Evolutionary conservation across 1,284 basidiomycete species (phyloP), one percentile per base, ranked within the genome.

Genomic region (Thecaphora frezii): DNA sequence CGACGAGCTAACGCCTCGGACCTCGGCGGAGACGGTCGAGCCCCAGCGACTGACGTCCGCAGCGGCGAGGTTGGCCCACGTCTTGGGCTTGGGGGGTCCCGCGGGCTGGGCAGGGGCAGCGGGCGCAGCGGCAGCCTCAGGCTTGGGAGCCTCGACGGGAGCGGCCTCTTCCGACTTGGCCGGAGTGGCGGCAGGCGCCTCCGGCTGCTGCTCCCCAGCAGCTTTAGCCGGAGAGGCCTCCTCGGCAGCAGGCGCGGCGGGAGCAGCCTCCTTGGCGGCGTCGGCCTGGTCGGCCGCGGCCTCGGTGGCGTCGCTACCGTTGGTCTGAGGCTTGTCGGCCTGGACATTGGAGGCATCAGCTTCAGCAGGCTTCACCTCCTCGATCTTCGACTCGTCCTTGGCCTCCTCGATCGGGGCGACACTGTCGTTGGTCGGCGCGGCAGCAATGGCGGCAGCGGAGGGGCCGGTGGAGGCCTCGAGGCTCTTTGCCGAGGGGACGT

Each of bases 21-120:
- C 59, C 46, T 75, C 72, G 28, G 68, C 28, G 14, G 65, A 60
- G 48, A 73, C 72, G 49, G 71, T 66, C 48, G 65, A 57, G 40
- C 73, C 74, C 76, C 76, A 78, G 24, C 66, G 70, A 45, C 53
- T 66, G 19, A 45, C 76, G 54, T 68, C 71, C 9, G 69, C 66
- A 21, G 76, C 75, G 19, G 76, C 76, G 14, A 78, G 70, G 42
- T 67, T 73, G 44, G 76, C 76, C 76, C 76, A 78, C 9, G 76
- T 77, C 70, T 76, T 78, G 47, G 76, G 76, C 51, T 65, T 66
- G 48, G 71, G 49, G 9, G 73, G 73, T 5, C 49, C 69, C 12
- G 66, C 51, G 16, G 68, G 66, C 46, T 51, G 48, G 16, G 80
- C 71, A 18, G 80, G 68, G 12, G 68, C 54, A 10, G 79, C 62